phyloP scores from a whole-genome alignment of 129 eudicot species.

The Artemisia tridentata region DNA sequence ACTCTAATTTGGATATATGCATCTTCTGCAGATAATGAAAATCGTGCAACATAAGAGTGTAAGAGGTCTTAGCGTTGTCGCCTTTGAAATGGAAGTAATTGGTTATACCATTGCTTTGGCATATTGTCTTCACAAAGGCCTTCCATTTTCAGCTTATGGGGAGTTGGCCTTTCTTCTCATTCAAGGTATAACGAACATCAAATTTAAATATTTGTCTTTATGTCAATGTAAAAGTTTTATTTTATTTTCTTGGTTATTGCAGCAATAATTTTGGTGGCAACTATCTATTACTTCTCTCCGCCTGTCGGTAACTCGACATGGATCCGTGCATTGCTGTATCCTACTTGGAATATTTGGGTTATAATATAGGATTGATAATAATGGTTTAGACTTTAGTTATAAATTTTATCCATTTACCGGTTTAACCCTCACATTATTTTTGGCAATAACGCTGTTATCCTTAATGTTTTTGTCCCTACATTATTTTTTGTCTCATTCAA shows the following conservation, averaged over 20 bases:
- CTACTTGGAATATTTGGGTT: conserved; percentile 22
- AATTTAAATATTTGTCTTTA: background rate
- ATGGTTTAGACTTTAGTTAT: no score
- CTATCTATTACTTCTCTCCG: conserved; percentile 84
- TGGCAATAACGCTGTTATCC: no score
- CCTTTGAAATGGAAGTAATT: conserved; percentile 93
- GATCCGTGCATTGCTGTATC: conserved; percentile 90
- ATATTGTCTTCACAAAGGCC: conserved; percentile 94
- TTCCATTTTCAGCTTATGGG: conserved; percentile 96
- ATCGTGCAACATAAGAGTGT: conserved; percentile 75
- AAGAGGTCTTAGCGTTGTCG: conserved; percentile 81
- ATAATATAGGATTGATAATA: no score
- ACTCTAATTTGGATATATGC: background rate
- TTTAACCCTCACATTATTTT: no score
- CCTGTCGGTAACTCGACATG: conserved; percentile 73
- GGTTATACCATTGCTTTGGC: conserved; percentile 97
- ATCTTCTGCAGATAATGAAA: conserved; percentile 64
- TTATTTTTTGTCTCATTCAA: no score
- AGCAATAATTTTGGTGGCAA: conserved; percentile 82
- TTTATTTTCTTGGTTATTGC: conserved; percentile 30
- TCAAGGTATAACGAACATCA: conserved; percentile 55
- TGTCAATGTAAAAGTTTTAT: background rate
- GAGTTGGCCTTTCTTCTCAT: conserved; percentile 84
- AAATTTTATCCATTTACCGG: no score
- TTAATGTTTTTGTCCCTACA: no score